Conservation (phyloP, 2,329 filamentous ascomycete species). For the Monosporascus sp. region DNA sequence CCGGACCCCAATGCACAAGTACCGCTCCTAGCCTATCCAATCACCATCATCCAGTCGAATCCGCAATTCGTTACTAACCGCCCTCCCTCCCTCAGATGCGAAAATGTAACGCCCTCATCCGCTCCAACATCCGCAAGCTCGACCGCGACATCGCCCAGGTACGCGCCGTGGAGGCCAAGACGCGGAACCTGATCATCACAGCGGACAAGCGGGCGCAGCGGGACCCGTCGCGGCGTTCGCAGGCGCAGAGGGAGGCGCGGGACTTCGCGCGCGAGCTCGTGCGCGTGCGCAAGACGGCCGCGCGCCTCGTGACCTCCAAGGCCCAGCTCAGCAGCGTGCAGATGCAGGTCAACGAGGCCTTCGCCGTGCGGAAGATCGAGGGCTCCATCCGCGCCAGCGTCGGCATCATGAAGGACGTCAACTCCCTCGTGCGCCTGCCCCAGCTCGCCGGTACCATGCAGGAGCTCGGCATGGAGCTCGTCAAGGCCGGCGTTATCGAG, state of each 20-base stretch:
- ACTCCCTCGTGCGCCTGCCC: constrained; percentile 75
- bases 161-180: constrained; percentile 76
- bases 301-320: constrained; percentile 76
- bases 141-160: constrained; percentile 85
- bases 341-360: constrained; percentile 97
- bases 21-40: constrained; percentile 12
- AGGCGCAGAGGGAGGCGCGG: constrained; percentile 78
- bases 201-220: constrained; percentile 77
- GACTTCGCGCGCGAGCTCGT: constrained; percentile 86
- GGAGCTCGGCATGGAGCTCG: constrained; percentile 78
- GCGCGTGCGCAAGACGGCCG: constrained; percentile 69
- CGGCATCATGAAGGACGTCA: constrained; percentile 96
- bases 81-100: constrained; percentile 58
- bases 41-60: background rate
- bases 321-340: constrained; percentile 89
- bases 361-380: constrained; percentile 92
- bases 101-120: constrained; percentile 90
- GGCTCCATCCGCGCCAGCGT: constrained; percentile 82
- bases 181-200: constrained; percentile 76
- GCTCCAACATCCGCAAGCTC: constrained; percentile 85
- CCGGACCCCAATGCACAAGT: constrained; percentile 93
- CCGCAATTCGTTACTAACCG: background rate
- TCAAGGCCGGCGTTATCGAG: constrained; percentile 94
- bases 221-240: constrained; percentile 71
- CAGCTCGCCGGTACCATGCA: constrained; percentile 87